Base-by-base conservation (phyloP, 1,284 basidiomycete species). In the Cronartium quercuum region DNA sequence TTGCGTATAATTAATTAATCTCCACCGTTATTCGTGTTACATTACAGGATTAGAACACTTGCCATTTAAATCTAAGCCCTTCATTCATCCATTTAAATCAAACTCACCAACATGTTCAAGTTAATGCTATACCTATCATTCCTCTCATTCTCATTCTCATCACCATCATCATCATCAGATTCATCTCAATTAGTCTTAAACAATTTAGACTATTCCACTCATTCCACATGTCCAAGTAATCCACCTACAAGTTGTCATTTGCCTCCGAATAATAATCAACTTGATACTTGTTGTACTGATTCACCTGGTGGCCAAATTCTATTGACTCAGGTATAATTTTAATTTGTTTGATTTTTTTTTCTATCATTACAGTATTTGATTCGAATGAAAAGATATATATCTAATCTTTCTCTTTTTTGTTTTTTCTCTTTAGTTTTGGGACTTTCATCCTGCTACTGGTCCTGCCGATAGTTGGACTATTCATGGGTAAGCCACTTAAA, bases 391-490 rank as follows among this genome's bases (percentile, higher is more conserved):
- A n/a, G n/a, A n/a, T n/a, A n/a, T n/a, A n/a, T n/a, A n/a, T n/a
- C n/a, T n/a, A n/a, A n/a, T n/a, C n/a, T n/a, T n/a, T n/a, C n/a
- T n/a, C 35, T 68, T 15, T 37, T 68, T 15, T 15, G n/a, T 21
- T 58, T 18, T 24, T 44, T 35, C 15, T 57, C 13, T 34, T 35
- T 79, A 88, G 86, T 87, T 88, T 79, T 89, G 88, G 87, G 87
- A 88, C 77, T 85, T 85, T 1, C 77, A 86, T 70, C 88, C 90
- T 0, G 82, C 86, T 0, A 87, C 87, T 35, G 88, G 89, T 2
- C 89, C 90, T 21, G 79, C 78, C 9, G 78, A 88, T 79, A 88
- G 87, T 78, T 91, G 90, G 89, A 89, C 89, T 0, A 89, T 90
- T 77, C 89, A 90, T 71, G 89, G 89, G 70, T 74, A 2, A 66